Conservation (phyloP, 148 eudicot genomes). For the Rhododendron ferrugineum region DNA sequence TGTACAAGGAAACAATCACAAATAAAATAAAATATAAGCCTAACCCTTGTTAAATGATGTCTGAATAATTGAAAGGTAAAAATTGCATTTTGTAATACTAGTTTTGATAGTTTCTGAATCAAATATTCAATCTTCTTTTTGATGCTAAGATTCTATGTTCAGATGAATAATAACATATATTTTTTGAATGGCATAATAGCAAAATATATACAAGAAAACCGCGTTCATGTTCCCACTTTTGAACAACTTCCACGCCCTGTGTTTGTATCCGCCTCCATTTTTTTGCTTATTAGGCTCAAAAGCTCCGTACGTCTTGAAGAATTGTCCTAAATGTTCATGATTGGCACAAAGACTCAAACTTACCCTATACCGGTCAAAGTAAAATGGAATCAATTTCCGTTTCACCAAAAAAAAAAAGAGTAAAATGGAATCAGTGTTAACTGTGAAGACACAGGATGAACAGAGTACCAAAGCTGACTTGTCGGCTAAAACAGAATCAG, state of each 20-base stretch:
- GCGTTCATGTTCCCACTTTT: not conserved
- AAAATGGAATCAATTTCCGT: not conserved
- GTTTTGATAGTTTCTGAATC: not conserved
- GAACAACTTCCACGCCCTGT: not conserved
- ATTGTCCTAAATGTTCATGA: not conserved
- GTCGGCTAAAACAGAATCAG: constrained; percentile 93
- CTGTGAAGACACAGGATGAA: constrained; percentile 2
- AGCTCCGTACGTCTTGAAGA: not conserved
- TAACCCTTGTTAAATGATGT: not conserved
- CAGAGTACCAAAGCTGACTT: constrained; percentile 83
- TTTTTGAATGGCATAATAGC: not conserved
- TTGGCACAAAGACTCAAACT: not conserved
- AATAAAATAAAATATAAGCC: not conserved
- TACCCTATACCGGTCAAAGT: not conserved
- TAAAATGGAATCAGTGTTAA: not conserved
- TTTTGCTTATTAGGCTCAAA: not conserved
- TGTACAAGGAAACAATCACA: not conserved
- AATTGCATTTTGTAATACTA: not conserved
- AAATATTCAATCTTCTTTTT: not conserved
- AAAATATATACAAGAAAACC: not conserved
- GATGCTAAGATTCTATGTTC: not conserved
- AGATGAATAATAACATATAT: not conserved
- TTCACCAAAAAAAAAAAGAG: no score
- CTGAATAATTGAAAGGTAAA: not conserved
- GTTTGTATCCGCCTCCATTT: not conserved